These are phyloP conservation scores for Panaeolus cyanescens DNA, from an alignment of 768 basidiomycete genomes.

Conservation along the genomic window DNA sequence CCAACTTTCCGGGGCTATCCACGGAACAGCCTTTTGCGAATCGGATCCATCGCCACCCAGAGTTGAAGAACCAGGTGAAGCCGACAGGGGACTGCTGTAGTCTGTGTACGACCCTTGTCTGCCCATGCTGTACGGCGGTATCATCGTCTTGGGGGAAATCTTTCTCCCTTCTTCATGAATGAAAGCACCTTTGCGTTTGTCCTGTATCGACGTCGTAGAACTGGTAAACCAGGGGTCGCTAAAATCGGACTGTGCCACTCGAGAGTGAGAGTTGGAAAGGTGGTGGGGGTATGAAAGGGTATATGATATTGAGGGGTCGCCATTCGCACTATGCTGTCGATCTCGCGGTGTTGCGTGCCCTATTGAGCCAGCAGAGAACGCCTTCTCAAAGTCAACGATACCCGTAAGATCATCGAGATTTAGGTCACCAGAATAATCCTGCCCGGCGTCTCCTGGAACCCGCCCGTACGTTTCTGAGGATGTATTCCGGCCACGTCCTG, in stretches of 20 bases:
- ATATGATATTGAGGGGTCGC: slow-evolving; percentile 40
- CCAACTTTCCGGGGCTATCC: slow-evolving; percentile 82
- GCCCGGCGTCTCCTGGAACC: slow-evolving; percentile 10
- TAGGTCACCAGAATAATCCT: slow-evolving; percentile 56
- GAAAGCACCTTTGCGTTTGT: slow-evolving; percentile 26
- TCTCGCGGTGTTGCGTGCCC: slow-evolving; percentile 1
- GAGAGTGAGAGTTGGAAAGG: slow-evolving; percentile 19
- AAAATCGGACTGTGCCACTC: slow-evolving; percentile 35
- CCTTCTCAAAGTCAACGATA: slow-evolving; percentile 59
- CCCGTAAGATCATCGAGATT: slow-evolving; percentile 81
- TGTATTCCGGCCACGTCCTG: slow-evolving; percentile 14
- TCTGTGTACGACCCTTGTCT: not conserved
- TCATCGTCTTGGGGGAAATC: slow-evolving; percentile 55
- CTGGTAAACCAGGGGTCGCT: slow-evolving; percentile 39
- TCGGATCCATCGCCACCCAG: slow-evolving; percentile 13
- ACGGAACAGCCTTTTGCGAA: slow-evolving; percentile 33
- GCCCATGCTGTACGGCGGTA: slow-evolving; percentile 9
- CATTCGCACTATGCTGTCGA: slow-evolving; percentile 26
- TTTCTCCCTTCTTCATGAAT: slow-evolving; percentile 32
- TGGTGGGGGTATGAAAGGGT: slow-evolving; percentile 30
- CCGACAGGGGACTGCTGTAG: not conserved
- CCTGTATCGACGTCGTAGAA: slow-evolving; percentile 21
- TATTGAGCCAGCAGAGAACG: slow-evolving; percentile 19
- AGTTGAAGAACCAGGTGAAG: slow-evolving; percentile 8
- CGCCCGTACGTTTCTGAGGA: not conserved